These are phyloP conservation scores for Metarhizium anisopliae DNA, from an alignment of 2,329 filamentous ascomycete genomes.

Conservation along the genomic window DNA sequence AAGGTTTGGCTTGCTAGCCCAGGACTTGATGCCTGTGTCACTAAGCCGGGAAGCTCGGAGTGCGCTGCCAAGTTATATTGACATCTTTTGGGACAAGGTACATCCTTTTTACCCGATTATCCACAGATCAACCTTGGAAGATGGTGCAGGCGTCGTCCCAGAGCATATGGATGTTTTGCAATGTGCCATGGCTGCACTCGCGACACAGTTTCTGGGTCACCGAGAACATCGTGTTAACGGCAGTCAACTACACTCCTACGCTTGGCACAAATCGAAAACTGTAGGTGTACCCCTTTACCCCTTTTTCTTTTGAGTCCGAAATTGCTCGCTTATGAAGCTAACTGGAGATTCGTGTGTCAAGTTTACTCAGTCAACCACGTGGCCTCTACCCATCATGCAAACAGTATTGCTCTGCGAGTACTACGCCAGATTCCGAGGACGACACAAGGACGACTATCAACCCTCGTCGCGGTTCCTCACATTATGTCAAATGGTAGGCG, in stretches of 20 bases:
- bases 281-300: slow-evolving; percentile 27
- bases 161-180: slow-evolving; percentile 34
- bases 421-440: slow-evolving; percentile 45
- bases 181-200: slow-evolving; percentile 49
- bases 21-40: slow-evolving; percentile 19
- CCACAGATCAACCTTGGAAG: slow-evolving; percentile 37
- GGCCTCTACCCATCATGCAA: slow-evolving; percentile 43
- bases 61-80: slow-evolving; percentile 40
- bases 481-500: slow-evolving; percentile 46
- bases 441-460: slow-evolving; percentile 34
- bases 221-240: slow-evolving; percentile 42
- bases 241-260: slow-evolving; percentile 41
- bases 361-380: slow-evolving; percentile 26
- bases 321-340: neutral
- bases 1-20: slow-evolving; percentile 24
- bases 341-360: slow-evolving; percentile 16
- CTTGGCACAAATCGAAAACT: slow-evolving; percentile 38
- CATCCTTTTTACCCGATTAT: slow-evolving; percentile 40
- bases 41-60: slow-evolving; percentile 30
- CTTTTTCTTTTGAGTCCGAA: neutral
- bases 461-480: slow-evolving; percentile 40
- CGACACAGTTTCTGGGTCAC: slow-evolving; percentile 39
- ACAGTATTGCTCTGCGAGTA: slow-evolving; percentile 45
- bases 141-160: slow-evolving; percentile 16
- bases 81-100: slow-evolving; percentile 44